Evolutionary conservation across 2,329 filamentous ascomycete species (phyloP), one percentile per base, ranked within the genome.

Genomic region (Graphiopsis chlorocephala): DNA sequence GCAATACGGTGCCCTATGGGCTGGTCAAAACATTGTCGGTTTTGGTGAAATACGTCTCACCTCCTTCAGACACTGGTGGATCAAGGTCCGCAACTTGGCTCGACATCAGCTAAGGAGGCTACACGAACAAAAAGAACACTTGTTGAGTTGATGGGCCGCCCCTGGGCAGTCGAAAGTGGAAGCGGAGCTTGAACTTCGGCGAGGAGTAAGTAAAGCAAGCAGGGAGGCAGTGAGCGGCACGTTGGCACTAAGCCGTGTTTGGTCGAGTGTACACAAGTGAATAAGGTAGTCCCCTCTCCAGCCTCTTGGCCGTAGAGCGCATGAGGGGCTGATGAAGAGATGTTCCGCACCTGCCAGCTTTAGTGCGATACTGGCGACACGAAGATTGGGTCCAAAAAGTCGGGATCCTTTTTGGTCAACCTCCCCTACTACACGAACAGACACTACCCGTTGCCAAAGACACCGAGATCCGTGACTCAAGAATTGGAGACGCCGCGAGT

Each of bases 361-460:
- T 53, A 53, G 50, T 53, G 50, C 50, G 17, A 53, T 53, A 53
- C 50, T 53, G 26, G 50, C 28, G 26, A 55, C 50, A 33, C 26
- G 26, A n/a, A n/a, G 25, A 26, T 7, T n/a, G 28, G 28, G 11
- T 53, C 10, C 50, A 53, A 53, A 31, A 53, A 53, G 26, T 53
- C 15, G 26, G 12, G 26, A 15, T 53, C 31, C 20, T 52, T 15
- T 31, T 15, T 1, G 26, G 50, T 29, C 17, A 31, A 53, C 17
- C 50, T 29, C 50, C 50, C 50, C 50, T 53, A 14, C 2, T 10
- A 11, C n/a, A 23, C 1, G 26, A 20, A 53, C 50, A 53, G 50
- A 53, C 31, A 53, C 50, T 31, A 31, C 26, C 20, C 26, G 7
- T 52, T 29, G 48, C 38, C 14, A 3, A 20, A 11, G n/a, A 11